phyloP scores from a whole-genome alignment of 1,284 basidiomycete genomes.

The Fomitiporia mediterranea region DNA sequence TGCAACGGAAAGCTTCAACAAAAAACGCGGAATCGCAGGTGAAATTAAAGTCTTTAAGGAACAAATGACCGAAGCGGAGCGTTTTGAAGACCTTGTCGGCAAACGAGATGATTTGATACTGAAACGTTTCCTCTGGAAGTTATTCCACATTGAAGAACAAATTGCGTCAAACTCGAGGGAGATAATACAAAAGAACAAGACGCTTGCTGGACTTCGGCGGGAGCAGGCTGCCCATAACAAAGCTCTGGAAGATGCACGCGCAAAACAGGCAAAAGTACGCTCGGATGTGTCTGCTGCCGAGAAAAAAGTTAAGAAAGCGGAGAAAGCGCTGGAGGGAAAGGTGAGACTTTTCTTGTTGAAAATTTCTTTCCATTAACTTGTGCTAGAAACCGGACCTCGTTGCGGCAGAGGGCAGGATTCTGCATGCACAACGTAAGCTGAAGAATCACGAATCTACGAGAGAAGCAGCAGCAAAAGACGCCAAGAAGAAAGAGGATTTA shows the following conservation, averaged over 20 bases:
- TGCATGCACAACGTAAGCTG: conserved; percentile 77
- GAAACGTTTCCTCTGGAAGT: conserved; percentile 80
- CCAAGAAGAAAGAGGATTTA: conserved; percentile 59
- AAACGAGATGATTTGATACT: conserved; percentile 78
- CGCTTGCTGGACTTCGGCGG: conserved; percentile 60
- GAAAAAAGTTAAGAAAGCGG: conserved; percentile 73
- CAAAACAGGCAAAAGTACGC: conserved; percentile 78
- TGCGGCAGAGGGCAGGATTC: conserved; percentile 80
- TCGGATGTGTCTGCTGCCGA: conserved; percentile 71
- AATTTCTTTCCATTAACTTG: neutral
- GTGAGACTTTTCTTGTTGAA: conserved; percentile 35
- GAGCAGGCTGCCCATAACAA: conserved; percentile 69
- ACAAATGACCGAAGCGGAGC: conserved; percentile 90
- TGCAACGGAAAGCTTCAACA: conserved; percentile 91
- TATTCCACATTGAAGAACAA: conserved; percentile 86
- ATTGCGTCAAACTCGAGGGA: conserved; percentile 68
- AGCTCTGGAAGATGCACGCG: conserved; percentile 68
- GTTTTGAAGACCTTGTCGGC: conserved; percentile 76
- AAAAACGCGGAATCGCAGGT: conserved; percentile 87
- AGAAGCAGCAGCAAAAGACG: conserved; percentile 67
- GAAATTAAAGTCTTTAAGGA: conserved; percentile 98
- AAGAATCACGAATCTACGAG: conserved; percentile 62
- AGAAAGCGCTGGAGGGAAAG: conserved; percentile 80
- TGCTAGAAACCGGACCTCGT: conserved; percentile 76
- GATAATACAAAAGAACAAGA: conserved; percentile 70